Percentiles rank a stretch among this genome's conserved stretches.
These are phyloP conservation scores for Aspergillus ustus DNA, from an alignment of 2,329 filamentous ascomycete genomes.

Conservation along the genomic window DNA sequence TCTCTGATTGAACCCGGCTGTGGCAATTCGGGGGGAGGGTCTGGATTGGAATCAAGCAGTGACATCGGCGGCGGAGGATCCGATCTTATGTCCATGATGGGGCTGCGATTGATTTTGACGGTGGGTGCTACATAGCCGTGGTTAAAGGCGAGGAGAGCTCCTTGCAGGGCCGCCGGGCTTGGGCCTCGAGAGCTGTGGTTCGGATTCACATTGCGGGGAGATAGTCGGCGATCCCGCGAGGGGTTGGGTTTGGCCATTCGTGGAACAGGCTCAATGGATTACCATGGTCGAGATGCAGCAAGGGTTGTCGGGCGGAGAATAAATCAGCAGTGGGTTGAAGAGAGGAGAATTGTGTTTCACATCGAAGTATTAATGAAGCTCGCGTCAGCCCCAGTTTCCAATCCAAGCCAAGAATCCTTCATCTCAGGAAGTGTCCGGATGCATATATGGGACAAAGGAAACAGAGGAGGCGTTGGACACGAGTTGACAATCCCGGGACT, in stretches of 20 bases:
- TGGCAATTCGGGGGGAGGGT: conserved; percentile 31
- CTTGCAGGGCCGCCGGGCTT: conserved; percentile 36
- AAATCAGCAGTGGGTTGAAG: not conserved
- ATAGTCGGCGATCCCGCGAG: conserved; percentile 35
- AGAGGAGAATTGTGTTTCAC: not conserved
- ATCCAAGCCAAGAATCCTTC: conserved; percentile 2
- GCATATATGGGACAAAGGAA: not conserved
- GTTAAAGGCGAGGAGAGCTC: conserved; percentile 42
- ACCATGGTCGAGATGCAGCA: conserved; percentile 7
- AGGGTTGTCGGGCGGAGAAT: not conserved
- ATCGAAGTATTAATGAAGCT: conserved; percentile 1
- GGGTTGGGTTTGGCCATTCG: conserved; percentile 38
- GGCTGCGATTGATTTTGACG: conserved; percentile 27
- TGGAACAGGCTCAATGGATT: conserved; percentile 24
- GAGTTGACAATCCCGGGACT: no score
- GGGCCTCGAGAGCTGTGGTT: not conserved
- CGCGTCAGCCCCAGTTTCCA: not conserved
- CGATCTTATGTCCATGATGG: conserved; percentile 21
- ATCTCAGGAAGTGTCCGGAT: not conserved
- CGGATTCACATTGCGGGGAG: conserved; percentile 25
- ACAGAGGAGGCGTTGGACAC: not conserved
- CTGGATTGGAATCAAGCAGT: conserved; percentile 16
- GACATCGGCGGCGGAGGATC: conserved; percentile 25
- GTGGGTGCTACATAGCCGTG: conserved; percentile 22
- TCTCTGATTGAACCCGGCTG: conserved; percentile 44